Percentiles rank a stretch among this genome's conserved stretches.
phyloP scores from a whole-genome alignment of 768 basidiomycete genomes.

The Suillus fuscotomentosus region DNA sequence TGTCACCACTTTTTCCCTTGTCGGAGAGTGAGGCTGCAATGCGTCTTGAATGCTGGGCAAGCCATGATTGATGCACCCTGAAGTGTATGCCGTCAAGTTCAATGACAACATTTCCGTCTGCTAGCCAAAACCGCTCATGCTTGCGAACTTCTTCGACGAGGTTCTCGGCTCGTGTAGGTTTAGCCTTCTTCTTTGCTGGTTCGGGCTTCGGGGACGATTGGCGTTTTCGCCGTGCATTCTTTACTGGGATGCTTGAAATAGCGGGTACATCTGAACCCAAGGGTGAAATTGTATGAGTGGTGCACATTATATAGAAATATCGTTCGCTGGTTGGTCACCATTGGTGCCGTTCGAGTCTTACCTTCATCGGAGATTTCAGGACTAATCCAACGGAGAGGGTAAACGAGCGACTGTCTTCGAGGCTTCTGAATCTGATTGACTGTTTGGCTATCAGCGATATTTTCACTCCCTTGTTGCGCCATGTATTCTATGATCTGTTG shows the following conservation, averaged over 20 bases:
- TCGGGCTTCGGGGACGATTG: neutral
- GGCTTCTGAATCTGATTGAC: too few relatives aligned
- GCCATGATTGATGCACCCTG: constrained; percentile 32
- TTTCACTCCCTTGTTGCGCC: too few relatives aligned
- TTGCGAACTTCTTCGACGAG: neutral
- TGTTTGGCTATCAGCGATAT: too few relatives aligned
- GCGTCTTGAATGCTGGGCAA: constrained; percentile 19
- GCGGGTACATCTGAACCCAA: too few relatives aligned
- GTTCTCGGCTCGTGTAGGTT: neutral
- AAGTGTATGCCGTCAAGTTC: constrained; percentile 33
- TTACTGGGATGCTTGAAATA: neutral
- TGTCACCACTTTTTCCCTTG: neutral
- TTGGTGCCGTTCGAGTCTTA: neutral
- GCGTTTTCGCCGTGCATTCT: neutral
- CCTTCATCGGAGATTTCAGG: too few relatives aligned
- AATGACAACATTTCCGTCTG: constrained; percentile 35
- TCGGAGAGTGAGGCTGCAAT: constrained; percentile 19
- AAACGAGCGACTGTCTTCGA: too few relatives aligned
- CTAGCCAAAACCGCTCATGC: constrained; percentile 30
- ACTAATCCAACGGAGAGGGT: too few relatives aligned
- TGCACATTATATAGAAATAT: too few relatives aligned
- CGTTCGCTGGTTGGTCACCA: neutral
- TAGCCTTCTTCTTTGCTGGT: neutral
- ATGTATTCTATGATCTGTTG: too few relatives aligned
- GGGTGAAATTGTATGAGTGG: neutral